phyloP scores from a whole-genome alignment of 306 rosid species.

The Corylus americana region DNA sequence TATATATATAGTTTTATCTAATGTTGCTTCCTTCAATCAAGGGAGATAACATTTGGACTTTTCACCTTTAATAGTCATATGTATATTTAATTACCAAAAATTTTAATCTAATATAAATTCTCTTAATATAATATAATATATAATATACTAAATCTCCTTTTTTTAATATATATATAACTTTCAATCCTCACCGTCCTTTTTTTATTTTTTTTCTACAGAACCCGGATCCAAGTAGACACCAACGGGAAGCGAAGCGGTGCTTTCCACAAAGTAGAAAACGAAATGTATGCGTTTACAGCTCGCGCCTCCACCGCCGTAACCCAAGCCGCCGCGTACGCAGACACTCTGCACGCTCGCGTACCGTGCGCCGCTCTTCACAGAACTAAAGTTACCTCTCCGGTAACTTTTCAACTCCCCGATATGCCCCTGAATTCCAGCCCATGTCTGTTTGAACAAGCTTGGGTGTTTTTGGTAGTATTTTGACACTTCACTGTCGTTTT shows the following conservation, averaged over 20 bases:
- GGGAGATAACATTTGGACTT: too few relatives aligned
- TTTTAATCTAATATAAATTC: too few relatives aligned
- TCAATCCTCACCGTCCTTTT: too few relatives aligned
- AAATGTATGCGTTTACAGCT: slow-evolving; percentile 34
- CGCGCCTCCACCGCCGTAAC: slow-evolving; percentile 14
- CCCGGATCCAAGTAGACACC: not conserved
- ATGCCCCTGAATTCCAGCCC: slow-evolving; percentile 11
- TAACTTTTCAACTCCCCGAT: not conserved
- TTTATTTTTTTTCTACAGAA: too few relatives aligned
- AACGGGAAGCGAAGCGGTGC: not conserved
- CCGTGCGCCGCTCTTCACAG: slow-evolving; percentile 25
- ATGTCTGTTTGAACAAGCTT: slow-evolving; percentile 16
- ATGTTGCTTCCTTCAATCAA: too few relatives aligned
- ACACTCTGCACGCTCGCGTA: slow-evolving; percentile 10
- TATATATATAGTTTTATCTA: too few relatives aligned
- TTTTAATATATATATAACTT: too few relatives aligned
- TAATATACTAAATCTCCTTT: too few relatives aligned
- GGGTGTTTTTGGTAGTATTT: slow-evolving; percentile 9
- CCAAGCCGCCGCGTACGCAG: not conserved
- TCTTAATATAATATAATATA: too few relatives aligned
- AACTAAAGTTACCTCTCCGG: not conserved
- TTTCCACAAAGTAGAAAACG: not conserved
- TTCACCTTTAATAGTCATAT: too few relatives aligned
- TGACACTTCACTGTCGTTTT: not conserved
- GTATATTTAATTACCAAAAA: too few relatives aligned